Evolutionary conservation across 164 flowering plant species (phyloP).

Genomic region (Protea cynaroides): DNA sequence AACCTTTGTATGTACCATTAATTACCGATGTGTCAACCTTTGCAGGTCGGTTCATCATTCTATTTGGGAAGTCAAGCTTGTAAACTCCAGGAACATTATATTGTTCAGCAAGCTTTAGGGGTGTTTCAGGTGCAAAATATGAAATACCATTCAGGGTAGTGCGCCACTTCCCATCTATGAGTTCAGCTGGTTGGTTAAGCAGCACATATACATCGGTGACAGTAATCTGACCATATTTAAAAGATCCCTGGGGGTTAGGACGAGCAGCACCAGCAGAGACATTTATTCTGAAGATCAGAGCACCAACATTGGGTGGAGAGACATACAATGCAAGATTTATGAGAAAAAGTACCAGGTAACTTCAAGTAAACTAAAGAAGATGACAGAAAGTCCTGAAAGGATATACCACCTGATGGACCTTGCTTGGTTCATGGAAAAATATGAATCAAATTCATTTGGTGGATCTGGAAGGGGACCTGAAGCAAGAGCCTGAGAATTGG

Average conservation of each 20-base stretch:
- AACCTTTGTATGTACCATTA: conserved; percentile 79
- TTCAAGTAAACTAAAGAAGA: no score
- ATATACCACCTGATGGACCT: conserved; percentile 79
- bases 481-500: conserved; percentile 80
- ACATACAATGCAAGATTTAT: not conserved
- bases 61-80: conserved; percentile 85
- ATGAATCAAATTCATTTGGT: conserved; percentile 60
- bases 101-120: conserved; percentile 76
- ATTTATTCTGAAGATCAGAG: conserved; percentile 57
- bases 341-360: conserved; percentile 4
- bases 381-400: no score
- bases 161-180: conserved; percentile 66
- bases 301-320: conserved; percentile 5
- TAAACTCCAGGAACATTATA: conserved; percentile 67
- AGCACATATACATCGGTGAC: conserved; percentile 83
- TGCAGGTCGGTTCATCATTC: conserved; percentile 69
- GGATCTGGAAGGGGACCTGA: conserved; percentile 92
- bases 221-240: conserved; percentile 75
- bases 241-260: conserved; percentile 96
- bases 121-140: conserved; percentile 72
- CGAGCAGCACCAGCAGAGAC: conserved; percentile 97
- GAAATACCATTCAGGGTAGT: conserved; percentile 84
- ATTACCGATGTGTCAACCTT: conserved; percentile 81
- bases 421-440: conserved; percentile 90
- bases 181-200: conserved; percentile 67